phyloP scores from a whole-genome alignment of 768 basidiomycete genomes.

The Boletus speciosus region DNA sequence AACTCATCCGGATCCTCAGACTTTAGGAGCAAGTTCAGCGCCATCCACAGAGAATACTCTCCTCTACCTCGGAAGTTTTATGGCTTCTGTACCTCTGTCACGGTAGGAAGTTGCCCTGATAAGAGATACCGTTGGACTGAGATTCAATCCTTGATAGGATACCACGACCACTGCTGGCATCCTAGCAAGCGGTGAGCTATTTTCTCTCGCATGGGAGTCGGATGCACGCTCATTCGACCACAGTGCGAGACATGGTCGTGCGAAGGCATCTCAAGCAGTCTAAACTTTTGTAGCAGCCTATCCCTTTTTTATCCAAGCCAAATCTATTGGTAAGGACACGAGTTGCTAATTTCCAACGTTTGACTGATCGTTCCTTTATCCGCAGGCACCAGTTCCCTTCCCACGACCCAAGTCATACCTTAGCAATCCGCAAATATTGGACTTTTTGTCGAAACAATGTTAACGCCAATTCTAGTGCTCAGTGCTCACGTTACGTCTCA shows the following conservation, averaged over 20 bases:
- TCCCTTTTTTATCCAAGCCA: not conserved
- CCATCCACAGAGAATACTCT: conserved; percentile 74
- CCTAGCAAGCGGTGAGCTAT: conserved; percentile 62
- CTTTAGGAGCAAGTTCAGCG: conserved; percentile 66
- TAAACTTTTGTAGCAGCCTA: conserved; percentile 50
- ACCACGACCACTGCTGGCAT: conserved; percentile 71
- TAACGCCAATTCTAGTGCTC: conserved; percentile 12
- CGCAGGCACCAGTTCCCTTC: conserved; percentile 2
- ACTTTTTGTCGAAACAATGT: conserved; percentile 12
- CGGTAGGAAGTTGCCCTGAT: conserved; percentile 36
- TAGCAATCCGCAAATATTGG: conserved; percentile 3
- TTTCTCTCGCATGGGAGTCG: not conserved
- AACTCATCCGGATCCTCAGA: conserved; percentile 37
- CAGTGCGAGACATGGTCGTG: conserved; percentile 80
- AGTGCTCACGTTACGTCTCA: conserved; percentile 3
- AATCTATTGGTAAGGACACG: conserved; percentile 8
- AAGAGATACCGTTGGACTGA: not conserved
- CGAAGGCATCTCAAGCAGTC: conserved; percentile 74
- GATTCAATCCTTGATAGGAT: conserved; percentile 40
- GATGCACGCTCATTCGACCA: conserved; percentile 4
- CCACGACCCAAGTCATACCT: not conserved
- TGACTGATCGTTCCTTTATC: not conserved
- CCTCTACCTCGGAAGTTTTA: conserved; percentile 74
- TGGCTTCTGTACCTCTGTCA: conserved; percentile 74
- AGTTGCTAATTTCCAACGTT: not conserved